Conservation (phyloP, 2,329 filamentous ascomycete species). For the Aspergillus tubingensis region DNA sequence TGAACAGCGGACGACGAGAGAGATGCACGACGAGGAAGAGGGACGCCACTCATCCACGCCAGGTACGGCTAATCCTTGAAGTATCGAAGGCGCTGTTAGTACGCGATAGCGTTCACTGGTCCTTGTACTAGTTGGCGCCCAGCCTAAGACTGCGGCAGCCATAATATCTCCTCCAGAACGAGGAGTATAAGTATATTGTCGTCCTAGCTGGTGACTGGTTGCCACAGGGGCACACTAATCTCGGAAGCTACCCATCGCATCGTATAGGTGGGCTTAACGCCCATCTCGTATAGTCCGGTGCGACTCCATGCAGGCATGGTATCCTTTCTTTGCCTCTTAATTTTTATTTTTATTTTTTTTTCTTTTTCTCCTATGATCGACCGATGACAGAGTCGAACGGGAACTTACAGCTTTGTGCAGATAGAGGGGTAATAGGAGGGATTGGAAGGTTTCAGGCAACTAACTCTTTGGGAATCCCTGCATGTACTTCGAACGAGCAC, state of each 20-base stretch:
- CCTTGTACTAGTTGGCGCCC: no score
- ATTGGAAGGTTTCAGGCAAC: background rate
- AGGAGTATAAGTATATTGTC: no score
- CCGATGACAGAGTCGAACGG: background rate
- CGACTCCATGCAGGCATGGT: background rate
- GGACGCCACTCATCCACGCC: conserved; percentile 3
- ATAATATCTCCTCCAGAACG: no score
- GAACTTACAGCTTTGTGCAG: background rate
- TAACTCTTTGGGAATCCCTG: background rate
- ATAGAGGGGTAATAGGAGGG: background rate
- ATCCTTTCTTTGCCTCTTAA: no score
- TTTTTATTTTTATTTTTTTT: no score
- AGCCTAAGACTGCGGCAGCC: no score
- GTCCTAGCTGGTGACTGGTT: background rate
- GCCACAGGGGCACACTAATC: background rate
- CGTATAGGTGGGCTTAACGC: background rate
- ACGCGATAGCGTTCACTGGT: background rate
- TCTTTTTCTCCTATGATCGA: background rate
- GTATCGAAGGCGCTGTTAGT: background rate
- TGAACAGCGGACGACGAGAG: conserved; percentile 2
- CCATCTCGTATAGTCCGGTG: background rate
- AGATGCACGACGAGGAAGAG: conserved; percentile 17
- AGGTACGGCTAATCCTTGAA: background rate
- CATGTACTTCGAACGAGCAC: background rate
- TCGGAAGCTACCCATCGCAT: background rate